Percentiles rank a stretch among this genome's conserved stretches.
Conservation (phyloP, 75 land plant genomes). For the Larix kaempferi region DNA sequence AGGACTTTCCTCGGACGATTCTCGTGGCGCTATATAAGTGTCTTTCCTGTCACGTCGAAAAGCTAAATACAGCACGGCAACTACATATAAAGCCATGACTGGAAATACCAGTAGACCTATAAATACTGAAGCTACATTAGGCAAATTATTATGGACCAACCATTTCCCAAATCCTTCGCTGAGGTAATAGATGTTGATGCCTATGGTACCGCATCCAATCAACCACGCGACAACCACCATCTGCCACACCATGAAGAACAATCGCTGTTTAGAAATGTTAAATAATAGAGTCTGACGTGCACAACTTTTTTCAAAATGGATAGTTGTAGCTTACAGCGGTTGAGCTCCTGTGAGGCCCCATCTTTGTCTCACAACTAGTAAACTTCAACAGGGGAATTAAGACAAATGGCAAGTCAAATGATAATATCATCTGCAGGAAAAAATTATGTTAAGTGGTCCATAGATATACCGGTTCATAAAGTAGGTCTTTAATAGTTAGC, state of each 20-base stretch:
- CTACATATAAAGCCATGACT: background rate
- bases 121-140: constrained; percentile 1
- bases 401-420: constrained; percentile 35
- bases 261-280: background rate
- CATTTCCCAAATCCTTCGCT: constrained; percentile 7
- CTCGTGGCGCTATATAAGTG: background rate
- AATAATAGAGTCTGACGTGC: background rate
- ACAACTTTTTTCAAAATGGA: too few relatives aligned
- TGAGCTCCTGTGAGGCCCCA: constrained; percentile 40
- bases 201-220: background rate
- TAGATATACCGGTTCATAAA: constrained; percentile 23
- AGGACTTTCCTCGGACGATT: background rate
- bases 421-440: background rate
- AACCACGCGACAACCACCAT: constrained; percentile 1
- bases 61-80: constrained; percentile 9
- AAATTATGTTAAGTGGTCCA: too few relatives aligned
- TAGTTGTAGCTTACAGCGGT: background rate
- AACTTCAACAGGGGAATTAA: constrained; percentile 22
- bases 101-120: constrained; percentile 10
- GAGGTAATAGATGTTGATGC: constrained; percentile 15
- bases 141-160: constrained; percentile 12
- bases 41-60: constrained; percentile 1
- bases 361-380: constrained; percentile 42
- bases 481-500: too few relatives aligned
- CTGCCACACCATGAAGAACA: constrained; percentile 5